Conservation (phyloP, 2,329 filamentous ascomycete genomes). For the Tolypocladium inflatum region DNA sequence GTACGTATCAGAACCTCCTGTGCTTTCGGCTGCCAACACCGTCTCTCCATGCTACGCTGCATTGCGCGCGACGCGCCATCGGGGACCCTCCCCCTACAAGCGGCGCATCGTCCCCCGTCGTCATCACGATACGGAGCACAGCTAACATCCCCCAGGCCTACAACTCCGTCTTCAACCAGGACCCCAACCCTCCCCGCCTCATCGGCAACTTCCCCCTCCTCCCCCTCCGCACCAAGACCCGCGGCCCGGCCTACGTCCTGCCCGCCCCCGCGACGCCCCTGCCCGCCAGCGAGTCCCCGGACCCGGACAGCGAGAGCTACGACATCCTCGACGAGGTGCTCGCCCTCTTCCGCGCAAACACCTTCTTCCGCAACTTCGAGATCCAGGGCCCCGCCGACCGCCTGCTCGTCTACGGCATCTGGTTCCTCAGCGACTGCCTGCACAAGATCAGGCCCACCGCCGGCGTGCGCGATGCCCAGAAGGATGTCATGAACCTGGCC, state of each 20-base stretch:
- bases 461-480: conserved; percentile 45
- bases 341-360: conserved; percentile 90
- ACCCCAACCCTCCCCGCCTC: conserved; percentile 52
- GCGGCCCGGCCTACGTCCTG: conserved; percentile 88
- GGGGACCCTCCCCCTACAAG: not conserved
- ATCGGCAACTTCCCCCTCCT: conserved; percentile 91
- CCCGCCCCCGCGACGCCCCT: conserved; percentile 48
- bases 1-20: conserved; percentile 20
- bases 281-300: conserved; percentile 52
- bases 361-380: conserved; percentile 98
- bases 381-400: conserved; percentile 94
- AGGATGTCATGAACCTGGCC: conserved; percentile 84
- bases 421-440: conserved; percentile 87
- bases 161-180: conserved; percentile 92
- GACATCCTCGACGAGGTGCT: conserved; percentile 94
- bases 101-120: not conserved
- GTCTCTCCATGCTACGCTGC: not conserved
- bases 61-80: not conserved
- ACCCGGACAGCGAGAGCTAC: conserved; percentile 86
- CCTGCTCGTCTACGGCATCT: conserved; percentile 90
- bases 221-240: conserved; percentile 86
- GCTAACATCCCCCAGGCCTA: conserved; percentile 58
- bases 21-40: not conserved
- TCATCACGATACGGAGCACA: not conserved
- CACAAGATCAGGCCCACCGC: conserved; percentile 74